phyloP scores from a whole-genome alignment of 345 rosid species.

The Eucalyptus virginea region DNA sequence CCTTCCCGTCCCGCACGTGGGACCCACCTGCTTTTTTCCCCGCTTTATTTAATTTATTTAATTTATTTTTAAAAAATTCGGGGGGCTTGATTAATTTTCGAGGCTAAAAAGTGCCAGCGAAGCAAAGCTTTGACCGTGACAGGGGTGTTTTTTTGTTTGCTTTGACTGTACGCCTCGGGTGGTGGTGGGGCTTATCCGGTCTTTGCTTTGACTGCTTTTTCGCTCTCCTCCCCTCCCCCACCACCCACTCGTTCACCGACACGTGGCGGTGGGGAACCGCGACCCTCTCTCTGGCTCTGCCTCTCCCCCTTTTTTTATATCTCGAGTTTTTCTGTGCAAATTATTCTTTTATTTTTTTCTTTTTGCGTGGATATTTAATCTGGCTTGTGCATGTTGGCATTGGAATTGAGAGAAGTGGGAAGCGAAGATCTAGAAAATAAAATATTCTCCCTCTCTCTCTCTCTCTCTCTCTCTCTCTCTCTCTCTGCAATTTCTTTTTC shows the following conservation, averaged over 20 bases:
- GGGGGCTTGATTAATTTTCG: neutral
- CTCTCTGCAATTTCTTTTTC: neutral
- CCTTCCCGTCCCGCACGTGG: neutral
- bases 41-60: neutral
- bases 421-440: neutral
- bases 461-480: neutral
- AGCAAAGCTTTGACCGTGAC: slow-evolving; percentile 5
- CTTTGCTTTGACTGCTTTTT: slow-evolving; percentile 1
- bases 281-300: no score
- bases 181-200: slow-evolving; percentile 5
- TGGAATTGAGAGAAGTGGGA: neutral
- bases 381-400: neutral
- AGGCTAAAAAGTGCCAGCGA: neutral
- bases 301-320: neutral
- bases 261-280: neutral
- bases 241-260: neutral
- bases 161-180: slow-evolving; percentile 2
- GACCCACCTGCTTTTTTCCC: neutral
- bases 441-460: neutral
- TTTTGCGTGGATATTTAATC: neutral
- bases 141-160: neutral
- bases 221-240: neutral
- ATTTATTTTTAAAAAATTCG: neutral
- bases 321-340: neutral
- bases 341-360: neutral